Evolutionary conservation across 768 basidiomycete species (phyloP), one percentile per base, ranked within the genome.

Genomic region (Mycena leptocephala): DNA sequence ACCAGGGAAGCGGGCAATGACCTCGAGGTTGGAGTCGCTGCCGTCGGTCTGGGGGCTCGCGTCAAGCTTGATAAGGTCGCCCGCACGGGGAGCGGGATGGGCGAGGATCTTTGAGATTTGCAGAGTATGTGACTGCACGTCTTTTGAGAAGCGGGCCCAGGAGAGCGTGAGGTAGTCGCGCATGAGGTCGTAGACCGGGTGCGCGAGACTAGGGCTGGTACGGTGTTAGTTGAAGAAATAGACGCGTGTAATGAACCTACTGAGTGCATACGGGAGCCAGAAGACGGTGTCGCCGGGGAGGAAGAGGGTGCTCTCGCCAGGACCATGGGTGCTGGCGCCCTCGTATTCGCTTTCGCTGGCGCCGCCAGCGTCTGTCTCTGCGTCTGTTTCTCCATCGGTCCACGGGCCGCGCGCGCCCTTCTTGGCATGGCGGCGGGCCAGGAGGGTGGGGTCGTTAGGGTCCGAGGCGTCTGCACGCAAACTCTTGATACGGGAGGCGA

Each of bases 101-200:
- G 95, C 94, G 53, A 96, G 91, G 79, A 96, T 95, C 84, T 96
- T 96, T 64, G 94, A 94, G 71, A 96, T 96, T 82, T 96, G 96
- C 67, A 97, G 89, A 11, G 96, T 96, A 81, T 98, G 97, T 0
- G 95, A 95, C 84, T 96, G 95, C 5, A 97, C 96, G 80, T 98
- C 96, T 85, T 97, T 97, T 68, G 95, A 95, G 86, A 96, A 97
- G 62, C 95, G 93, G 22, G 96, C 96, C 96, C 96, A 97, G 5
- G 95, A 96, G 56, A 98, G 92, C n/a, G 97, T 97, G 55, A 99
- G 91, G 81, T 96, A 97, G 85, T 99, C 97, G 67, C 95, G 91
- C 95, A 99, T 96, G 70, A 98, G 89, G 82, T 97, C 96, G 85
- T 97, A 98, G 78, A 98, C 95, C 0, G 97, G 97, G 83, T 96